Evolutionary conservation across 2,329 filamentous ascomycete genomes (phyloP).

Genomic region (Apiospora sp.): DNA sequence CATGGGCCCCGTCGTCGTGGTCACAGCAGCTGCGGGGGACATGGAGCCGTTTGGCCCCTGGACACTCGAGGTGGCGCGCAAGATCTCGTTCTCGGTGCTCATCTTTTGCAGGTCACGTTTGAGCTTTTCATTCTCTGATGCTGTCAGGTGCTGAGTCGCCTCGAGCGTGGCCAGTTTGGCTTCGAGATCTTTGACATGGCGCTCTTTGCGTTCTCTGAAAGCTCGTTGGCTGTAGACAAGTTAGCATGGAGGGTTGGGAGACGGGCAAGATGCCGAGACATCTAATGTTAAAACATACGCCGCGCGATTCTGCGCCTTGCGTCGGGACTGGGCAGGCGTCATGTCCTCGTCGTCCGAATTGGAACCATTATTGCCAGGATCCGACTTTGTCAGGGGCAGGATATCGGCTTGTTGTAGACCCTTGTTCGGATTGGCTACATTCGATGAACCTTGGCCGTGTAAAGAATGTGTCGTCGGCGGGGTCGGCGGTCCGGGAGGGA

Average conservation of each 20-base stretch:
- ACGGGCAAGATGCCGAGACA: not conserved
- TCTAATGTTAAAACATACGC: slow-evolving; percentile 55
- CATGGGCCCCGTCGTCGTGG: slow-evolving; percentile 71
- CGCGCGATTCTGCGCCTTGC: slow-evolving; percentile 68
- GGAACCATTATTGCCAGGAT: slow-evolving; percentile 49
- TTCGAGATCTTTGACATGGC: slow-evolving; percentile 92
- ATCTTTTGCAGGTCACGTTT: slow-evolving; percentile 85
- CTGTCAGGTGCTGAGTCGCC: slow-evolving; percentile 73
- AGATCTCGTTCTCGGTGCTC: slow-evolving; percentile 90
- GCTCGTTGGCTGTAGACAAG: slow-evolving; percentile 78
- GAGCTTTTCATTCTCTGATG: slow-evolving; percentile 85
- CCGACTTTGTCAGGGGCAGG: slow-evolving; percentile 48
- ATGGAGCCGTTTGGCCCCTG: slow-evolving; percentile 46
- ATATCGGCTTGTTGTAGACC: slow-evolving; percentile 40
- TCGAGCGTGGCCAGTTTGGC: slow-evolving; percentile 82
- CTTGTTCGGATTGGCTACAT: slow-evolving; percentile 33
- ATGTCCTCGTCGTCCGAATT: slow-evolving; percentile 65
- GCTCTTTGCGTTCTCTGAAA: slow-evolving; percentile 95
- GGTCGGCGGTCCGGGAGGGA: slow-evolving; percentile 60
- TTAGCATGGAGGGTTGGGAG: not conserved
- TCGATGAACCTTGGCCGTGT: slow-evolving; percentile 25
- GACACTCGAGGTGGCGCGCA: slow-evolving; percentile 76
- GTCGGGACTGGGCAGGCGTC: slow-evolving; percentile 64
- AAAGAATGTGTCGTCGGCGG: slow-evolving; percentile 52
- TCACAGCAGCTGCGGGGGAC: slow-evolving; percentile 53